Base-by-base conservation (phyloP, 2,329 filamentous ascomycete genomes). In the Apiospora hydei region DNA sequence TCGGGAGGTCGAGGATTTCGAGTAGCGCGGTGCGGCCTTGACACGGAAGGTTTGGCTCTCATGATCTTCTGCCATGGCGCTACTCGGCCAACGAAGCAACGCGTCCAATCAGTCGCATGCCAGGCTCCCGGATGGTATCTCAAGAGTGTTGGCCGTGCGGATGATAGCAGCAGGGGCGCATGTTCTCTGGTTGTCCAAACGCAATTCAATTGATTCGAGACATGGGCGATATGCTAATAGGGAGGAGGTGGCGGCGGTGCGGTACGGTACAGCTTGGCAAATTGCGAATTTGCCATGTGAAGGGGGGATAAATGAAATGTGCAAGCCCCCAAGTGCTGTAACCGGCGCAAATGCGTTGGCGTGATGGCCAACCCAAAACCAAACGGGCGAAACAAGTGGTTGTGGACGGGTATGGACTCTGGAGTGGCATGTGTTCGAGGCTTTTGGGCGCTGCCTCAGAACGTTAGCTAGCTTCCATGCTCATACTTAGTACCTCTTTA, bases 1-100 rank as follows among this genome's bases (percentile, higher is more conserved):
- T 69, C 75, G 78, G n/a, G 78, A 74, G 67, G 80, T 78, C 74
- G 79, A 77, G 73, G 77, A 72, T 74, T 76, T 75, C 4, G 76
- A 74, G 44, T 70, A 74, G 26, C 77, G 76, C 21, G 72, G 72
- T 21, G 76, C 73, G 73, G 72, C 74, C 57, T 72, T 69, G 57
- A 67, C 69, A 70, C 51, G 46, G 49, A 68, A 66, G 38, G 49
- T 44, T 38, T 41, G 67, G 61, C 53, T 70, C 30, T 49, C 71
- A 49, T 67, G 66, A 41, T 71, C 69, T 64, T 72, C 71, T 64
- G 69, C 71, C 71, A 72, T 73, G 67, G 64, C 51, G 71, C 46
- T 51, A 57, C 68, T 57, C 47, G 68, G 68, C 69, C 69, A 43
- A 66, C 44, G 66, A 47, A 47, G 18, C 41, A 68, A 21, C 24